Evolutionary conservation across 345 rosid species (phyloP).

Genomic region (Cochlearia excelsa): DNA sequence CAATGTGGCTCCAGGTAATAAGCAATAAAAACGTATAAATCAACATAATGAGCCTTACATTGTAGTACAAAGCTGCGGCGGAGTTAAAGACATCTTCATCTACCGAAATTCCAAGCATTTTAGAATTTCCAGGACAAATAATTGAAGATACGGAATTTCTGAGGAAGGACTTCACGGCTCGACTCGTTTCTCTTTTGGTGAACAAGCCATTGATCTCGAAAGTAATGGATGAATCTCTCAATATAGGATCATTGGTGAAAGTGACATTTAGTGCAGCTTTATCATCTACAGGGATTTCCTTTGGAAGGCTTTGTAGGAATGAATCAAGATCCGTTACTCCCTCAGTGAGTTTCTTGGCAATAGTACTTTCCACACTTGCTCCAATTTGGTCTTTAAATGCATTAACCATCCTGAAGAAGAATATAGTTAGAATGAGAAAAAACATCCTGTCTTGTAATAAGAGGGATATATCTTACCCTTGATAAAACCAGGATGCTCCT

Average conservation of each 20-base stretch:
- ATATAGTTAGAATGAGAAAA: background rate
- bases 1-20: too few relatives aligned
- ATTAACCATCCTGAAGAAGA: conserved; percentile 65
- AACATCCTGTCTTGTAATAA: background rate
- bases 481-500: conserved; percentile 98
- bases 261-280: conserved; percentile 85
- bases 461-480: conserved; percentile 54
- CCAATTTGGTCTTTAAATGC: conserved; percentile 79
- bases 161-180: conserved; percentile 20
- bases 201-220: conserved; percentile 85
- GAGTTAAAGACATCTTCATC: conserved; percentile 87
- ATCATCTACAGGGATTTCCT: conserved; percentile 84
- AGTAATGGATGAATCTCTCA: conserved; percentile 69
- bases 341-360: conserved; percentile 64
- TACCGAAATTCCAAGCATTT: conserved; percentile 87
- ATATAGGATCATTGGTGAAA: conserved; percentile 59
- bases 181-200: conserved; percentile 40
- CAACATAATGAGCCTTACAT: conserved; percentile 48
- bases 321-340: conserved; percentile 77
- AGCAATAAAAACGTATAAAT: background rate
- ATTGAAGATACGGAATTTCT: conserved; percentile 43
- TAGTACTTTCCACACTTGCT: conserved; percentile 79
- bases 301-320: conserved; percentile 72
- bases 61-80: conserved; percentile 79
- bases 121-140: conserved; percentile 55